These are phyloP conservation scores for Nemania serpens DNA, from an alignment of 2,329 filamentous ascomycete species.

Conservation along the genomic window DNA sequence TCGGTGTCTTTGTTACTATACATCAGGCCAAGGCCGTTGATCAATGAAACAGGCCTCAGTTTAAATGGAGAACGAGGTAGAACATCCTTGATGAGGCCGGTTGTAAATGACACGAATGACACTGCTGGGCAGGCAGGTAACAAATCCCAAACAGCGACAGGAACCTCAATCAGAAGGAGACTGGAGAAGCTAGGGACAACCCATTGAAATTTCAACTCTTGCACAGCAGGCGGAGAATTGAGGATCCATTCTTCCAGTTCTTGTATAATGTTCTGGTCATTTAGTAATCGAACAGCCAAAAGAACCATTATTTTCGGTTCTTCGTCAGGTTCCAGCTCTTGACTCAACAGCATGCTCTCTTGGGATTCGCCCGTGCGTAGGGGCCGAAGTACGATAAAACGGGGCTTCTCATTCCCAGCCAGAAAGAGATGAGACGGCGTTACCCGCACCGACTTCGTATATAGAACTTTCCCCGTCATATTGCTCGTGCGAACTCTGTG, in stretches of 20 bases:
- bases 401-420: conserved; percentile 8
- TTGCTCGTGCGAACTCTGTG: neutral
- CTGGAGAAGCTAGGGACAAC: neutral
- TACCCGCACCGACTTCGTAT: neutral
- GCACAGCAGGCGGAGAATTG: neutral
- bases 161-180: neutral
- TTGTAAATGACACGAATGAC: conserved; percentile 1
- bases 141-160: conserved; percentile 3
- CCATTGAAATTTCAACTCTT: neutral
- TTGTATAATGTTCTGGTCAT: neutral
- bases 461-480: neutral
- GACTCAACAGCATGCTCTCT: too few relatives aligned
- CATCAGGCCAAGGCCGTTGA: too few relatives aligned
- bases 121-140: conserved; percentile 2
- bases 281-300: neutral
- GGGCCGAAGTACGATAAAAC: neutral
- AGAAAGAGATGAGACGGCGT: conserved; percentile 8
- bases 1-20: too few relatives aligned
- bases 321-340: neutral
- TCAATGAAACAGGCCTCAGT: neutral
- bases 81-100: neutral
- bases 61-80: neutral
- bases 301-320: neutral
- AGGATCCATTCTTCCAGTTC: neutral
- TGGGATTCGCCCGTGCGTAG: neutral